Base-by-base conservation (phyloP, 805 yeast species). In the Saccharomycopsis sp. region DNA sequence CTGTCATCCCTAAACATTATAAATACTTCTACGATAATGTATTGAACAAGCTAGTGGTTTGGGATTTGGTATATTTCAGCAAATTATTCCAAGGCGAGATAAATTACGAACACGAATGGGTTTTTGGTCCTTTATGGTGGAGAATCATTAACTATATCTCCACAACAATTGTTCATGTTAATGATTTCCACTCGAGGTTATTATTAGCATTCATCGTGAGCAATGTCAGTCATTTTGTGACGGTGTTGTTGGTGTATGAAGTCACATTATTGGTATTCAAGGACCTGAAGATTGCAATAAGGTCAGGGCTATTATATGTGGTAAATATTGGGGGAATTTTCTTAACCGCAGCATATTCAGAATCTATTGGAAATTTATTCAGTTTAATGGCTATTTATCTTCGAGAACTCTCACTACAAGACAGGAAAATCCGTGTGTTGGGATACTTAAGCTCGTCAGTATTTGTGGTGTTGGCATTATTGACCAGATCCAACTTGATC, bases 71-170 rank as follows among this genome's bases (percentile, higher is more conserved):
- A 0, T 91, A 85, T 70, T 91, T 87, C 66, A 69, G 80, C 15
- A 82, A 84, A 52, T 69, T 85, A 57, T 81, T 87, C 38, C 67
- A 70, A 8, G 69, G 78, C 15, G 82, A 78, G 0, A 69, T 72
- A 15, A 69, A 72, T n/a, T 92, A 77, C 70, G 98, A 93, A 70
- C 97, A 93, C 69, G 96, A 91, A 71, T 87, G 82, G 78, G 97
- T 96, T 2, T 93, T 89, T 68, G 84, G 96, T 25, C 87, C 87
- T 9, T 67, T 82, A 1, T 93, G 97, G 96, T 78, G 86, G 74
- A 67, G 80, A 23, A 52, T 84, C 2, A 70, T 86, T 2, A 68
- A 64, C 15, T 17, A 54, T 57, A 22, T 19, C 25, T 9, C 24
- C 19, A n/a, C n/a, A 8, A 35, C 2, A 19, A 5, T 62, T 42